These are phyloP conservation scores for Alternaria conjuncta DNA, from an alignment of 2,329 filamentous ascomycete species.

Conservation along the genomic window DNA sequence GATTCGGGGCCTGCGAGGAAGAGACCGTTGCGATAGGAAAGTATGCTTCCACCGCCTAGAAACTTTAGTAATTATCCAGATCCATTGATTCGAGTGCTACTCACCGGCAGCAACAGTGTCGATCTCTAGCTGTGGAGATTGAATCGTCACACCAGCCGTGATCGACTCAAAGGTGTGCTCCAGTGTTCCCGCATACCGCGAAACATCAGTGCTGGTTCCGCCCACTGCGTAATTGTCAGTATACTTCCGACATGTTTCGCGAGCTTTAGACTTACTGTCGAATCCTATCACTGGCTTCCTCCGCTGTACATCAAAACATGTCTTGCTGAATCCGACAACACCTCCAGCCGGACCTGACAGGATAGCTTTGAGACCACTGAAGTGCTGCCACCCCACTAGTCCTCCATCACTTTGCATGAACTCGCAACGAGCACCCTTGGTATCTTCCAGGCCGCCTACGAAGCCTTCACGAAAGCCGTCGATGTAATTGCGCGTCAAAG, in stretches of 20 bases:
- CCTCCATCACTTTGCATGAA: constrained; percentile 48
- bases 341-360: constrained; percentile 47
- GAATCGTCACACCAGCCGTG: constrained; percentile 40
- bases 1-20: constrained; percentile 32
- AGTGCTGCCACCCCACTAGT: constrained; percentile 31
- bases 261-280: constrained; percentile 7
- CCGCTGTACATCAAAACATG: constrained; percentile 35
- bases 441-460: constrained; percentile 24
- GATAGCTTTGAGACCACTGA: constrained; percentile 40
- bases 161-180: constrained; percentile 43
- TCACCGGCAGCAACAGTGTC: constrained; percentile 47
- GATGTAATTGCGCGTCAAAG: constrained; percentile 29
- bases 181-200: constrained; percentile 38
- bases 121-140: constrained; percentile 42
- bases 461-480: constrained; percentile 35
- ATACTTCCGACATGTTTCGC: neutral
- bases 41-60: constrained; percentile 54
- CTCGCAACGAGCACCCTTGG: constrained; percentile 36
- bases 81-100: neutral
- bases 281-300: constrained; percentile 40
- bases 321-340: constrained; percentile 42
- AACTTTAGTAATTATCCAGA: constrained; percentile 20
- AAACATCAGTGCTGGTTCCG: constrained; percentile 43
- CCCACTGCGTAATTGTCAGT: constrained; percentile 18
- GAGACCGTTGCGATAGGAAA: constrained; percentile 32